Conservation (phyloP, 805 yeast genomes). For the Pichia membranifaciens region DNA sequence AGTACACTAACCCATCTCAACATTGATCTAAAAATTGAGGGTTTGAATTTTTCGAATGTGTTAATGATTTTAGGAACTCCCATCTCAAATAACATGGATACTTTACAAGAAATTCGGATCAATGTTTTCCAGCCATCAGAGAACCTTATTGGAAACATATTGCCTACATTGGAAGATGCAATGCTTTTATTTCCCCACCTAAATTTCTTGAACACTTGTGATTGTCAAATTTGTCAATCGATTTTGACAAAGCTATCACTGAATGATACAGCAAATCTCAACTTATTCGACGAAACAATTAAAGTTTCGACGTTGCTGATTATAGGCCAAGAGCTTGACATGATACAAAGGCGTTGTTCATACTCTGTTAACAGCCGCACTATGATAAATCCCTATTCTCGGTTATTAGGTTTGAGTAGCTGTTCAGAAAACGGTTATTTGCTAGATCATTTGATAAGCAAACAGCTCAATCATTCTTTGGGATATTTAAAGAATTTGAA, state of each 20-base stretch:
- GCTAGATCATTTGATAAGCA: slow-evolving; percentile 26
- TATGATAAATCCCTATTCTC: slow-evolving; percentile 13
- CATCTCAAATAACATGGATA: slow-evolving; percentile 21
- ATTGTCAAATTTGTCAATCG: slow-evolving; percentile 21
- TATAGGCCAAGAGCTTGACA: slow-evolving; percentile 29
- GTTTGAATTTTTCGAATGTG: slow-evolving; percentile 27
- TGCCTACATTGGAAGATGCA: slow-evolving; percentile 28
- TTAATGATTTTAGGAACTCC: slow-evolving; percentile 31
- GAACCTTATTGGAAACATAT: slow-evolving; percentile 25
- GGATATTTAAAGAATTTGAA: slow-evolving; percentile 18
- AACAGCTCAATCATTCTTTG: slow-evolving; percentile 24
- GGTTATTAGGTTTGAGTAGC: slow-evolving; percentile 16
- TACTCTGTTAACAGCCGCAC: slow-evolving; percentile 9
- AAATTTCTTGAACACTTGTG: slow-evolving; percentile 24
- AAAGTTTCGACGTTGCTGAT: slow-evolving; percentile 28
- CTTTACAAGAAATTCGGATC: slow-evolving; percentile 24
- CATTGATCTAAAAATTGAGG: slow-evolving; percentile 25
- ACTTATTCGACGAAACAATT: slow-evolving; percentile 22
- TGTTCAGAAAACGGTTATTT: slow-evolving; percentile 20
- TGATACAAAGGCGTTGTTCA: slow-evolving; percentile 15
- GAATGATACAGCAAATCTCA: slow-evolving; percentile 3
- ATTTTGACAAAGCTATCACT: slow-evolving; percentile 11
- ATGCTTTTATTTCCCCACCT: slow-evolving; percentile 26
- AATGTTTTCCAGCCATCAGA: slow-evolving; percentile 28
- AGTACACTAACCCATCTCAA: slow-evolving; percentile 17